Evolutionary conservation across 176 grass and related monocot genomes (phyloP), one percentile per base, ranked within the genome.

Genomic region (Triticum timopheevii): DNA sequence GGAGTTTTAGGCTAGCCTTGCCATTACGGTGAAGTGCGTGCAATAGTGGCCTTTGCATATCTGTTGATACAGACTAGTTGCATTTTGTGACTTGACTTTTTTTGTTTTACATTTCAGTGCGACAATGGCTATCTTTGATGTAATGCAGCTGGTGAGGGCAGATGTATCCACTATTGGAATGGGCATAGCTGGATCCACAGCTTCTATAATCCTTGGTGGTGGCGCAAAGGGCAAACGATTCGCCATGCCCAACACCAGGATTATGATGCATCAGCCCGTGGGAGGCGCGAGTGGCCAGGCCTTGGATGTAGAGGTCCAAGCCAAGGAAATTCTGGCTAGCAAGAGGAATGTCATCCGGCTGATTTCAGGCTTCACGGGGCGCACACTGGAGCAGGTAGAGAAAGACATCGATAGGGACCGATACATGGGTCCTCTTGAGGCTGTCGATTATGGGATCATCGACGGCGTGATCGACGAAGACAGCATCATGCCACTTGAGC

Each of bases 171-270:
- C 97, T 50, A 73, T 98, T 71, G 94, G 88, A 61, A 40, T 98
- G 82, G 97, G 97, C 65, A 83, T 92, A 79, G 90, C 93, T 74
- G 92, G 92, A 80, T 94, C 96, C 15, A 98, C 93, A 11, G 86
- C 93, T 17, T 90, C 96, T 59, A 85, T 98, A 77, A 94, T 98
- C 86, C 96, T 98, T 28, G 96, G 96, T 77, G 86, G 90, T 78
- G 96, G 96, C 54, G 91, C 92, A 30, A 93, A 93, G 84, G 96
- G 96, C 72, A 95, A 95, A 82, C 92, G 96, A 67, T 88, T 98
- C 7, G 92, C 96, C n/a, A 94, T 98, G 96, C 96, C 96, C 65
- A 98, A 98, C 86, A 89, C 96, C 49, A 91, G 96, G 31, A 94
- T 98, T 63, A 96, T 98, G 96, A 85, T 98, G 76, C 92, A 95